Evolutionary conservation across 2,329 filamentous ascomycete species (phyloP).

Genomic region (Emmonsiellopsis sp.): DNA sequence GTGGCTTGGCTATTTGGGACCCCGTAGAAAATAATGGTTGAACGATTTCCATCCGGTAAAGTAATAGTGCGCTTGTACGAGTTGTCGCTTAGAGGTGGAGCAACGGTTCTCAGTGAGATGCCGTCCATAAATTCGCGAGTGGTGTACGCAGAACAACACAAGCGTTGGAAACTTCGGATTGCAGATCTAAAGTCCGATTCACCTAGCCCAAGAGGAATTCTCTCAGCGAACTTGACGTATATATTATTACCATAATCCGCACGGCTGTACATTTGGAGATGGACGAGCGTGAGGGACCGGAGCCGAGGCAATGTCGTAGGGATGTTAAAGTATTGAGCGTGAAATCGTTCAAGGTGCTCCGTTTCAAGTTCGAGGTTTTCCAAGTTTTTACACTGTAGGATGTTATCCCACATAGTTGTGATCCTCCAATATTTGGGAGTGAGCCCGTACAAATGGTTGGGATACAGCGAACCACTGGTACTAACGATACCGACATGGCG

Average conservation of each 20-base stretch:
- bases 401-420: neutral
- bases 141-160: neutral
- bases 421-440: no score
- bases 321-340: neutral
- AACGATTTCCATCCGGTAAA: no score
- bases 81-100: no score
- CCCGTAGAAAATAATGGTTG: no score
- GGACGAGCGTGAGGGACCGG: neutral
- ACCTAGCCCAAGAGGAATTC: neutral
- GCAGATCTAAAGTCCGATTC: neutral
- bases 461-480: neutral
- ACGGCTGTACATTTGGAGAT: neutral
- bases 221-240: neutral
- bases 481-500: neutral
- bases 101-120: no score
- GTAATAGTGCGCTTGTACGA: no score
- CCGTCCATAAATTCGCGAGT: no score
- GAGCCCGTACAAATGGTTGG: neutral
- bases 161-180: neutral
- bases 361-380: neutral
- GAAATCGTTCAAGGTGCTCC: neutral
- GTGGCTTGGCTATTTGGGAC: no score
- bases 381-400: neutral
- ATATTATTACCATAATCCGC: neutral
- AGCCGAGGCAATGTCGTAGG: neutral